These are phyloP conservation scores for Conticribra weissflogii DNA, from an alignment of 108 stramenopile species.

Conservation along the genomic window DNA sequence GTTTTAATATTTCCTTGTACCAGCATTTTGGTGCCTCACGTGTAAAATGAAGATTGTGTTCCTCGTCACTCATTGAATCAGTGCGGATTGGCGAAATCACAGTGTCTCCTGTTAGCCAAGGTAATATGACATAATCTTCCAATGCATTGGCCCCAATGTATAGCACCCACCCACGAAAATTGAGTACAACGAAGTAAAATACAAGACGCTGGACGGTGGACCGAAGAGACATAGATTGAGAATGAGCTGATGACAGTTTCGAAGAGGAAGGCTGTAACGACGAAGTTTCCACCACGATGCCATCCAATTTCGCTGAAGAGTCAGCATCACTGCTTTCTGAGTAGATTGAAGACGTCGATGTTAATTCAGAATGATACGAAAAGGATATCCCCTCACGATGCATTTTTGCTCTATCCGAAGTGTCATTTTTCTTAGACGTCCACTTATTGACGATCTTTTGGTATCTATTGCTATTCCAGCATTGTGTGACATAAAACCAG, in stretches of 20 bases:
- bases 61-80: conserved; percentile 39
- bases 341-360: conserved; percentile 3
- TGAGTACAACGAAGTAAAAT: conserved; percentile 66
- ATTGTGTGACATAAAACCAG: conserved; percentile 1
- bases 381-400: conserved; percentile 6
- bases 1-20: conserved; percentile 60
- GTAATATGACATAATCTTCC: conserved; percentile 54
- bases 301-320: conserved; percentile 4
- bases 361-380: not conserved
- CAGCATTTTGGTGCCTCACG: conserved; percentile 51
- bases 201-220: conserved; percentile 44
- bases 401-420: not conserved
- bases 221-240: not conserved
- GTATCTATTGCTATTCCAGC: not conserved
- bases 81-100: conserved; percentile 30
- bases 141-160: conserved; percentile 67
- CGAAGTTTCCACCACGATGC: conserved; percentile 1
- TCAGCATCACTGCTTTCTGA: conserved; percentile 23
- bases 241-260: not conserved
- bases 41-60: conserved; percentile 28
- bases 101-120: conserved; percentile 27
- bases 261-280: not conserved
- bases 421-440: not conserved
- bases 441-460: not conserved
- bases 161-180: conserved; percentile 69